These are phyloP conservation scores for Capsicum rhomboideum DNA, from an alignment of 257 asterid genomes.

Conservation along the genomic window DNA sequence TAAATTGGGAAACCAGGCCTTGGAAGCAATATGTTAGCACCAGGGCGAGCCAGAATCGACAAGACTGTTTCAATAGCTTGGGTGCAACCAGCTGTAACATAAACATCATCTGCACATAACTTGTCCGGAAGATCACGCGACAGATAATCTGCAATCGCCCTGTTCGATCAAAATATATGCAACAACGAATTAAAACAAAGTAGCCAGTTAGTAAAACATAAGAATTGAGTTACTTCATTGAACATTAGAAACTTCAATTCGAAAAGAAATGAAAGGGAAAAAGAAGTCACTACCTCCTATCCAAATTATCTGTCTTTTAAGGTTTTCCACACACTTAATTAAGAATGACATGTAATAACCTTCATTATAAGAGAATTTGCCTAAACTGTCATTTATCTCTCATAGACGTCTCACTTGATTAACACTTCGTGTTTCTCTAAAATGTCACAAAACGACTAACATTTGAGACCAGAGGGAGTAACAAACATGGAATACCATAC, in stretches of 20 bases:
- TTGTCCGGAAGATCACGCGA: slow-evolving; percentile 58
- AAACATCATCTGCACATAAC: slow-evolving; percentile 55
- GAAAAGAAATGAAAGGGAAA: too few relatives aligned
- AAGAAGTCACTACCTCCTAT: too few relatives aligned
- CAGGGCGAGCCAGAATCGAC: slow-evolving; percentile 57
- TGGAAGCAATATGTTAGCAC: slow-evolving; percentile 68
- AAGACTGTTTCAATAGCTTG: slow-evolving; percentile 74
- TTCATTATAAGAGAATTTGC: not conserved
- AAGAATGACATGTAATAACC: too few relatives aligned
- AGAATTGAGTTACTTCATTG: too few relatives aligned
- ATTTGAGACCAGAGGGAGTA: not conserved
- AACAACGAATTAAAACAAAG: not conserved
- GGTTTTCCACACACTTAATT: too few relatives aligned
- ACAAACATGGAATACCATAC: too few relatives aligned
- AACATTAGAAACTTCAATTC: too few relatives aligned
- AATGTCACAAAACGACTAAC: not conserved
- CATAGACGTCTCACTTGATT: not conserved
- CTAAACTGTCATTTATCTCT: not conserved
- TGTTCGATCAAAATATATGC: slow-evolving; percentile 12
- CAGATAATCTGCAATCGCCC: slow-evolving; percentile 72
- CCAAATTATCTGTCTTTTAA: too few relatives aligned
- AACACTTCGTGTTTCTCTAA: too few relatives aligned
- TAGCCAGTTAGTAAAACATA: not conserved
- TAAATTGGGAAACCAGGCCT: slow-evolving; percentile 84
- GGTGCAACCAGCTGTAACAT: slow-evolving; percentile 75